Base-by-base conservation (phyloP, 768 basidiomycete genomes). In the Boletus subparvulus region DNA sequence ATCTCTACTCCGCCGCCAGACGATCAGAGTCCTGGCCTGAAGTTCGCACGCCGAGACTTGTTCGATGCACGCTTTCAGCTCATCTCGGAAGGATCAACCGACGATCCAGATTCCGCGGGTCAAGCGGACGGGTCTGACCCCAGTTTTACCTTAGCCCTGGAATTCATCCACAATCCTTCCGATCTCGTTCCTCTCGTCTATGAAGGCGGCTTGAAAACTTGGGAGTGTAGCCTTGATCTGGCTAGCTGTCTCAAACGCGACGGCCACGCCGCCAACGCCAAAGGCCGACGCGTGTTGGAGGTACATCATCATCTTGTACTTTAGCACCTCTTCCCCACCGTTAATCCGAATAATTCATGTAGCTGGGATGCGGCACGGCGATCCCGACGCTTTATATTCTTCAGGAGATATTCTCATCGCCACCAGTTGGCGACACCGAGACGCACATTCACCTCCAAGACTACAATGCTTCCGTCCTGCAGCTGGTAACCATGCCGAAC, bases 31-130 rank as follows among this genome's bases (percentile, higher is more conserved):
- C 47, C 55, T 4, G 64, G 55, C 17, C 55, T 80, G 3, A 61
- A 62, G 13, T 75, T 98, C 28, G 74, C 84, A 4, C 85, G 94
- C 14, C 80, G 96, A 55, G 96, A 98, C 72, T 77, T 98, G 6
- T 98, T 93, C 66, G 96, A 99, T 72, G 95, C 91, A 1, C 84
- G 94, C n/a, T 97, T 96, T 70, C 95, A 98, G 69, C 75, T 97
- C 28, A 90, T 94, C 42, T 81, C 88, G 3, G 81, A 85, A 55
- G 74, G 70, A 32, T 73, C 73, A 35, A 72, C 71, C 7, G 73
- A 65, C 19, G 73, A 69, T 26, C 73, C 74, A 45, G 62, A 63
- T 3, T 63, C 61, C 17, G 65, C 66, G 5, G 63, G 61, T 3
- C 67, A 67, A 24, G 58, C 61, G 24, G 56, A 54, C 35, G 54